Evolutionary conservation across 345 rosid genomes (phyloP).

Genomic region (Gossypium ekmanianum): DNA sequence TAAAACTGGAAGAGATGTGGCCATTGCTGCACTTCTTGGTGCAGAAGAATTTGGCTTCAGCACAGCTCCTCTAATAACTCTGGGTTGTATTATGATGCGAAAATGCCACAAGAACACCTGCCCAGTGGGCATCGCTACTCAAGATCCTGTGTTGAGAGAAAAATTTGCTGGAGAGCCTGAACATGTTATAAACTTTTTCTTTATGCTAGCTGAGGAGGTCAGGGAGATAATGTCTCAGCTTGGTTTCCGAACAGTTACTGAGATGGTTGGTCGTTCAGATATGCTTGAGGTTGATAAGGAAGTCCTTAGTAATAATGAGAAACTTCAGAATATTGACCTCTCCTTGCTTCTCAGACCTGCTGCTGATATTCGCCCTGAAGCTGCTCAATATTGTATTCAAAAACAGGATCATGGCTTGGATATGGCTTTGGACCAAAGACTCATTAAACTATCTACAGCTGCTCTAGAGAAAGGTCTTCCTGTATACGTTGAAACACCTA

Average conservation of each 20-base stretch:
- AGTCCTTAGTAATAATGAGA: conserved; percentile 70
- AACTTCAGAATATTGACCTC: conserved; percentile 84
- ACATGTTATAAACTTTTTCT: conserved; percentile 95
- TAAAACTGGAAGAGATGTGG: conserved; percentile 98
- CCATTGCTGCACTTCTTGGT: conserved; percentile 95
- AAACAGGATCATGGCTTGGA: conserved; percentile 97
- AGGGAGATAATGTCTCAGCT: conserved; percentile 95
- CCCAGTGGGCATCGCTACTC: conserved; percentile 99
- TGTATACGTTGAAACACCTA: conserved; percentile 72
- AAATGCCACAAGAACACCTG: conserved; percentile 99
- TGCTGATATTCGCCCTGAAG: conserved; percentile 90
- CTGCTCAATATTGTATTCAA: conserved; percentile 88
- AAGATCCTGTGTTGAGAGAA: conserved; percentile 96
- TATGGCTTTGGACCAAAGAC: conserved; percentile 85
- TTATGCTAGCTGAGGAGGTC: conserved; percentile 97
- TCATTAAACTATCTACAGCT: conserved; percentile 58
- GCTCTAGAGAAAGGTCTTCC: conserved; percentile 82
- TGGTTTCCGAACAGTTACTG: conserved; percentile 75
- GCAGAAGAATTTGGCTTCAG: conserved; percentile 99
- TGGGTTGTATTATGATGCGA: conserved; percentile 99
- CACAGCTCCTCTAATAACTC: conserved; percentile 98
- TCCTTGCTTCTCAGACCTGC: conserved; percentile 87
- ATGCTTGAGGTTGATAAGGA: conserved; percentile 97
- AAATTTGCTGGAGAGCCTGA: conserved; percentile 99
- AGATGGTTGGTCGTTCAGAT: conserved; percentile 99